Percentiles rank a stretch among this genome's conserved stretches.
phyloP scores from a whole-genome alignment of 2,329 filamentous ascomycete species.

The Ploettnerulaceae sp. region DNA sequence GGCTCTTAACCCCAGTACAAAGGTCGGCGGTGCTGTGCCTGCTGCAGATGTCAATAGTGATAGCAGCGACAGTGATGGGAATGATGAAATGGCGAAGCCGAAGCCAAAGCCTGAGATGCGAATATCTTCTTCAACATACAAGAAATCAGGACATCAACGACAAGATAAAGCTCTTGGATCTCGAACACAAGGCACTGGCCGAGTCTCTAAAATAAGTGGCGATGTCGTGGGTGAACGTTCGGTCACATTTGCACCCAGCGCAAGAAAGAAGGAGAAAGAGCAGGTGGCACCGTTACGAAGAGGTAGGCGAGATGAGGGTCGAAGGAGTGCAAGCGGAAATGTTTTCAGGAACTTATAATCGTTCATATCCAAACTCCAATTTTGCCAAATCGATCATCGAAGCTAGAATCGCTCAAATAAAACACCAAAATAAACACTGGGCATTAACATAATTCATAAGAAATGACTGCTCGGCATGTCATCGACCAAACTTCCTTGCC shows the following conservation, averaged over 20 bases:
- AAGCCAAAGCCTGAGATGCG: conserved; percentile 48
- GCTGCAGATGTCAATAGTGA: conserved; percentile 37
- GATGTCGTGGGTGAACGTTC: conserved; percentile 59
- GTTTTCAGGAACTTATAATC: conserved; percentile 44
- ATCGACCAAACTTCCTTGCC: conserved; percentile 27
- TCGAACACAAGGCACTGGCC: conserved; percentile 47
- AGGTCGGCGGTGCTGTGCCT: conserved; percentile 33
- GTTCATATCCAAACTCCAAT: conserved; percentile 4
- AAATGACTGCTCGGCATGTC: conserved; percentile 14
- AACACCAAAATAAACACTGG: conserved; percentile 2
- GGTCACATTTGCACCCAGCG: conserved; percentile 67
- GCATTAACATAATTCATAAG: conserved; percentile 14
- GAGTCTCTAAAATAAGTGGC: conserved; percentile 42
- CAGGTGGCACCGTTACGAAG: conserved; percentile 23
- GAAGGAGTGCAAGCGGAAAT: conserved; percentile 72
- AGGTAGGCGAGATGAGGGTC: conserved; percentile 36
- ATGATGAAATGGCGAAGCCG: conserved; percentile 36
- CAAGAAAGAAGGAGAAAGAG: conserved; percentile 46
- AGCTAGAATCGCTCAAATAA: conserved; percentile 9
- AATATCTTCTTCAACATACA: conserved; percentile 64
- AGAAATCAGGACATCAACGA: conserved; percentile 49
- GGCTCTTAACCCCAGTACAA: conserved; percentile 82
- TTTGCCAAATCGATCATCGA: conserved; percentile 6
- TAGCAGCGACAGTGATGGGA: conserved; percentile 39
- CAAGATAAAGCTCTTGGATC: conserved; percentile 53